These are phyloP conservation scores for Sugiyamaella lignohabitans DNA, from an alignment of 805 yeast genomes.

Conservation along the genomic window DNA sequence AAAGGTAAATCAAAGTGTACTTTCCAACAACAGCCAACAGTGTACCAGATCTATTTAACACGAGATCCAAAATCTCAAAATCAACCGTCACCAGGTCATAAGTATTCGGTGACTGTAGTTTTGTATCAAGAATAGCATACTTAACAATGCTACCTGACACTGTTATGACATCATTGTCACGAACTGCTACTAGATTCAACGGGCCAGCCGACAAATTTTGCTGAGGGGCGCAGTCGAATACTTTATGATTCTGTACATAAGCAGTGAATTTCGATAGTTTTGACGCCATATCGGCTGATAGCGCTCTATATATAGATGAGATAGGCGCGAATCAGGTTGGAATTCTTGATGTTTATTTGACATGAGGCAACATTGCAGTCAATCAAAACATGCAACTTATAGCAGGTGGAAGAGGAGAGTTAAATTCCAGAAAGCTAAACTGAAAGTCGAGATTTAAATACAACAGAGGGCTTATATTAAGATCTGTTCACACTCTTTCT, in stretches of 20 bases:
- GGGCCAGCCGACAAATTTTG: neutral
- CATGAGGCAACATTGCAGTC: too few relatives aligned
- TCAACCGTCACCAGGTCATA: slow-evolving; percentile 16
- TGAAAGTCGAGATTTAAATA: too few relatives aligned
- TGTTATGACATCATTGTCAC: slow-evolving; percentile 28
- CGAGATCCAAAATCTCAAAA: slow-evolving; percentile 33
- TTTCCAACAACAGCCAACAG: slow-evolving; percentile 39
- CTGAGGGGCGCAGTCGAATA: neutral
- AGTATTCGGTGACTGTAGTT: neutral
- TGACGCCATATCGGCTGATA: too few relatives aligned
- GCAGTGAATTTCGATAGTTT: neutral
- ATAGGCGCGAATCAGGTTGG: too few relatives aligned
- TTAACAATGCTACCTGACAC: slow-evolving; percentile 34
- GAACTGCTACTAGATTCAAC: slow-evolving; percentile 9
- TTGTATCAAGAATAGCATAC: slow-evolving; percentile 23
- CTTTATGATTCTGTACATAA: neutral
- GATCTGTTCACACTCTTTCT: too few relatives aligned
- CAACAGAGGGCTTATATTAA: too few relatives aligned
- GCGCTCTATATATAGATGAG: too few relatives aligned
- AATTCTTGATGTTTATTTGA: too few relatives aligned
- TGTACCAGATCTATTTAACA: slow-evolving; percentile 38
- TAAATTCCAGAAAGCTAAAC: too few relatives aligned
- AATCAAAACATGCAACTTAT: too few relatives aligned
- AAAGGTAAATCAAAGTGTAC: slow-evolving; percentile 27
- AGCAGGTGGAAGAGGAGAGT: too few relatives aligned